Conservation (phyloP, 352 stramenopile genomes). For the Globisporangium paddicum region DNA sequence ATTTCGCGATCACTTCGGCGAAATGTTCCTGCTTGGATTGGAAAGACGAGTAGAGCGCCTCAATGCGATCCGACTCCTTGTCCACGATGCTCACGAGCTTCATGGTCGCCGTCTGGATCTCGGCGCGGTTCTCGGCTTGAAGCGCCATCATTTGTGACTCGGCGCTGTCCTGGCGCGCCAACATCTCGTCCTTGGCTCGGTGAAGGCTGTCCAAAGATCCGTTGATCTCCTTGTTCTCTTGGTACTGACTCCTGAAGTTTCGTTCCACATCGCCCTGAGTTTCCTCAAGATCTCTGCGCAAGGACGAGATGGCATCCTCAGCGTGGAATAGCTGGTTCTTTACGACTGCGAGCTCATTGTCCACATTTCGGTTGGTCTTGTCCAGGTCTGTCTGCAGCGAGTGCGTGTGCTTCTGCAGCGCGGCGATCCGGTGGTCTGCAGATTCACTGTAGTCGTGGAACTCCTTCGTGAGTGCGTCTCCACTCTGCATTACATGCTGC, state of each 20-base stretch:
- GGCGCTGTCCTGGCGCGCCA: slow-evolving; percentile 43
- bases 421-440: slow-evolving; percentile 31
- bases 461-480: slow-evolving; percentile 39
- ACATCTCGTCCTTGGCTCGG: slow-evolving; percentile 44
- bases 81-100: slow-evolving; percentile 69
- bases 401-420: slow-evolving; percentile 35
- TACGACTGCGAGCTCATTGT: slow-evolving; percentile 56
- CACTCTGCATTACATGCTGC: slow-evolving; percentile 45
- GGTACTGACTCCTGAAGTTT: slow-evolving; percentile 47
- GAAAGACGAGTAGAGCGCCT: slow-evolving; percentile 77
- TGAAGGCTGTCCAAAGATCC: slow-evolving; percentile 35
- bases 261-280: slow-evolving; percentile 52
- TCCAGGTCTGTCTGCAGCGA: slow-evolving; percentile 42
- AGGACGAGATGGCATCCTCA: slow-evolving; percentile 54
- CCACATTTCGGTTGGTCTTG: slow-evolving; percentile 39
- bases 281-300: slow-evolving; percentile 55
- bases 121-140: slow-evolving; percentile 64
- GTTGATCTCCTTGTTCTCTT: slow-evolving; percentile 50
- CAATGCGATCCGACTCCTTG: slow-evolving; percentile 77
- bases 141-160: slow-evolving; percentile 64
- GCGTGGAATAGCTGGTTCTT: slow-evolving; percentile 80
- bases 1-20: slow-evolving; percentile 64
- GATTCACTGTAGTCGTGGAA: slow-evolving; percentile 39
- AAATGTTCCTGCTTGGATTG: slow-evolving; percentile 82
- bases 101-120: slow-evolving; percentile 60